These are phyloP conservation scores for Thielaviopsis ethacetica DNA, from an alignment of 2,329 filamentous ascomycete genomes.

Conservation along the genomic window DNA sequence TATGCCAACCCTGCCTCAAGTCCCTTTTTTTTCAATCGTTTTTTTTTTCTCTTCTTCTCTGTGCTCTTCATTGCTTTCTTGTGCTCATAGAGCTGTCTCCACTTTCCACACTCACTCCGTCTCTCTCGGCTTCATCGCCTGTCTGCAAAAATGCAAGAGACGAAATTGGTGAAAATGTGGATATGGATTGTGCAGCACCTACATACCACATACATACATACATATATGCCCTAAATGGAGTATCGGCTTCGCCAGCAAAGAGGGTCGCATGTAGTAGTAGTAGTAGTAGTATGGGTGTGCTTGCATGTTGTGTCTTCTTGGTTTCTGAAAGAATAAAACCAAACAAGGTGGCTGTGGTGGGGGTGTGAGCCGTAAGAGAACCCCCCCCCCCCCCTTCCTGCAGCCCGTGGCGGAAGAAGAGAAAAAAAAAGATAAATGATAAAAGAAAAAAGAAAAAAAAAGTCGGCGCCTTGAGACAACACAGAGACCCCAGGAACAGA, in stretches of 20 bases:
- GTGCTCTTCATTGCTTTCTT: background rate
- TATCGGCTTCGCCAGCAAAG: too few relatives aligned
- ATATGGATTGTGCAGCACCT: background rate
- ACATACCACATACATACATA: background rate
- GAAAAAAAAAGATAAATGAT: background rate
- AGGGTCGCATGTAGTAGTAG: too few relatives aligned
- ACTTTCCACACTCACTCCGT: background rate
- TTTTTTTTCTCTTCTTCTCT: background rate
- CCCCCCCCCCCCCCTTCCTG: background rate
- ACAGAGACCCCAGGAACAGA: too few relatives aligned
- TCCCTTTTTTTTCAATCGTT: background rate
- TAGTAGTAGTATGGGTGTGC: too few relatives aligned
- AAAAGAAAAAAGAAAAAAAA: background rate
- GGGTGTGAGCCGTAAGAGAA: constrained; percentile 1
- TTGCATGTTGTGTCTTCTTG: constrained; percentile 13
- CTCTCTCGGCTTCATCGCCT: background rate
- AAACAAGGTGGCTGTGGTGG: constrained; percentile 8
- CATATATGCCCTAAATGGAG: too few relatives aligned
- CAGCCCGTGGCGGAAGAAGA: background rate
- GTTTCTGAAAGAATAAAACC: background rate
- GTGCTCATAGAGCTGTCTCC: background rate
- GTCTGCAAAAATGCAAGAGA: background rate
- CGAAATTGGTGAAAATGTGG: background rate
- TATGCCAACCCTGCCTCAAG: background rate
- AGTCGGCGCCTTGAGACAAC: background rate